A percentile compares a stretch with the other conserved stretches of the same genome.
Conservation (phyloP, 1,139 yeast species). For the Diutina pseudorugosa region DNA sequence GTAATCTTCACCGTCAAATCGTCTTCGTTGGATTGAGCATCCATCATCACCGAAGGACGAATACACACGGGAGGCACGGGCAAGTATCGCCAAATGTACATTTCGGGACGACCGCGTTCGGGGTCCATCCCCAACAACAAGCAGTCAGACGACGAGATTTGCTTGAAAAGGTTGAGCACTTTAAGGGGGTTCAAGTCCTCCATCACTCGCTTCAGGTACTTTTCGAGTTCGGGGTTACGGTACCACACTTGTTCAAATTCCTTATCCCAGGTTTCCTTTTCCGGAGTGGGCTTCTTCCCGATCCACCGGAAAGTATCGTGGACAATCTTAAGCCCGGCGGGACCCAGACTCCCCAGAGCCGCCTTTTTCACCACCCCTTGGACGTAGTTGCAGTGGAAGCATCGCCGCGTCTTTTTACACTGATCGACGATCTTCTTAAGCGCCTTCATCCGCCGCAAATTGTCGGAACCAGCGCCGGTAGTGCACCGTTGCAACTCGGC, state of each 20-base stretch:
- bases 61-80: conserved; percentile 99
- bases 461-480: conserved; percentile 66
- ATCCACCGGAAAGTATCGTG: conserved; percentile 96
- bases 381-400: conserved; percentile 74
- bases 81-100: conserved; percentile 90
- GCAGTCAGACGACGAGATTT: conserved; percentile 76
- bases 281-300: conserved; percentile 81
- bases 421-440: conserved; percentile 77
- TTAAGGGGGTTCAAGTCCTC: conserved; percentile 93
- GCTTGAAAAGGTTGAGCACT: conserved; percentile 78
- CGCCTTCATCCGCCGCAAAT: conserved; percentile 81
- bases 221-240: conserved; percentile 78
- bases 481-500: conserved; percentile 52
- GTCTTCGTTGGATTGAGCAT: conserved; percentile 87
- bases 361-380: conserved; percentile 98
- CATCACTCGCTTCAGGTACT: conserved; percentile 74
- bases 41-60: conserved; percentile 88
- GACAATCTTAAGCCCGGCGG: conserved; percentile 87
- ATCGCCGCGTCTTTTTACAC: conserved; percentile 89
- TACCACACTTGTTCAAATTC: conserved; percentile 65
- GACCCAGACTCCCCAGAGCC: conserved; percentile 70
- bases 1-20: conserved; percentile 93
- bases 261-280: conserved; percentile 75
- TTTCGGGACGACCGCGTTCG: conserved; percentile 81
- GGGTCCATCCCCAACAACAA: conserved; percentile 88